Conservation (phyloP, 78 protist species). For the Cavenderia fasciculata region DNA sequence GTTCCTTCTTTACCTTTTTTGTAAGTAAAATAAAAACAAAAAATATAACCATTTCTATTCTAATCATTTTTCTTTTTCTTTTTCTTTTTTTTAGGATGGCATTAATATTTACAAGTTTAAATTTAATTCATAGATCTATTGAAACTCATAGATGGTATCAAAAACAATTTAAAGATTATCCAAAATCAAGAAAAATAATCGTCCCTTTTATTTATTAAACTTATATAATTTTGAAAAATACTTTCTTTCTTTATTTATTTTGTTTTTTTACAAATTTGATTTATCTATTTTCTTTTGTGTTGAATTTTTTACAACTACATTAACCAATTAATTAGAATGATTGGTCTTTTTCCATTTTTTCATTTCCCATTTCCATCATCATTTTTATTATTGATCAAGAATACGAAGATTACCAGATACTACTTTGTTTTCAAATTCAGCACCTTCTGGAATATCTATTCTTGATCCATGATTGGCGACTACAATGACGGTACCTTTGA, state of each 20-base stretch:
- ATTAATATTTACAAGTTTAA: slow-evolving; percentile 7
- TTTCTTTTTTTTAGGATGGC: neutral
- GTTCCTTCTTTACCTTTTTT: slow-evolving; percentile 1
- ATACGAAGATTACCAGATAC: slow-evolving; percentile 89
- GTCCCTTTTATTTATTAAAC: slow-evolving; percentile 26
- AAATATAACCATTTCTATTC: neutral
- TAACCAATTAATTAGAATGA: too few species aligned
- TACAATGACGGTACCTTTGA: slow-evolving; percentile 92
- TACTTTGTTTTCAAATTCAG: slow-evolving; percentile 92
- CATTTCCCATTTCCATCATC: too few species aligned
- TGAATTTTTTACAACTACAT: too few species aligned
- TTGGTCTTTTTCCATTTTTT: too few species aligned
- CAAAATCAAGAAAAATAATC: slow-evolving; percentile 18
- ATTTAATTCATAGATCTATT: slow-evolving; percentile 10
- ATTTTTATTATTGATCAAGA: slow-evolving; percentile 81
- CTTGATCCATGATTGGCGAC: slow-evolving; percentile 87
- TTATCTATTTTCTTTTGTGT: too few species aligned
- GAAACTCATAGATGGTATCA: slow-evolving; percentile 18
- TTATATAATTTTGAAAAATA: too few species aligned
- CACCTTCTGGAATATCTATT: slow-evolving; percentile 91
- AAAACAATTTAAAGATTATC: slow-evolving; percentile 1
- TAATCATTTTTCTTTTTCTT: neutral
- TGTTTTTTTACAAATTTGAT: too few species aligned
- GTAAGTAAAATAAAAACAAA: neutral
- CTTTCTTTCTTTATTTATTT: too few species aligned